phyloP scores from a whole-genome alignment of 2,329 filamentous ascomycete species.

The Corinectria fuckeliana region DNA sequence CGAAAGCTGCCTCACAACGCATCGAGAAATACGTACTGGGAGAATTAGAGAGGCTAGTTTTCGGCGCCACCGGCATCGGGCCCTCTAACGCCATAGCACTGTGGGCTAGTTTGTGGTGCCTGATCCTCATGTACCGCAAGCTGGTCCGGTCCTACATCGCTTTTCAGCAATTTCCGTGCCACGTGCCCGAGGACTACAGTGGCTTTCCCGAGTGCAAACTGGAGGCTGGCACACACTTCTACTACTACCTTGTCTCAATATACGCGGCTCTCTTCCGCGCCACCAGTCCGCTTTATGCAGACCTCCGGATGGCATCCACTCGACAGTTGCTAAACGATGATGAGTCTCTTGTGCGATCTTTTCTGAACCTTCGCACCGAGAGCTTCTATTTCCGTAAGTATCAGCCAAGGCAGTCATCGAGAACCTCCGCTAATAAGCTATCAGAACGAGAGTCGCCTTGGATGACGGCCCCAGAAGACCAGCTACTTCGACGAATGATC shows the following conservation, averaged over 20 bases:
- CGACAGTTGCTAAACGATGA: slow-evolving; percentile 35
- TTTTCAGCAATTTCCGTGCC: slow-evolving; percentile 39
- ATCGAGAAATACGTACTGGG: slow-evolving; percentile 36
- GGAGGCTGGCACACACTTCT: slow-evolving; percentile 38
- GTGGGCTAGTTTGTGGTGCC: slow-evolving; percentile 39
- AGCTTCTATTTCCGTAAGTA: slow-evolving; percentile 40
- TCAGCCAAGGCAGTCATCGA: not conserved
- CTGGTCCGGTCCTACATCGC: slow-evolving; percentile 38
- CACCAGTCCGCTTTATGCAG: slow-evolving; percentile 38
- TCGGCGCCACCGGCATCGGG: slow-evolving; percentile 33
- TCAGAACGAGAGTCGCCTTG: slow-evolving; percentile 37
- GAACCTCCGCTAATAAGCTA: slow-evolving; percentile 11
- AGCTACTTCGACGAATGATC: slow-evolving; percentile 37
- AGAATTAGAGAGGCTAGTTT: slow-evolving; percentile 36
- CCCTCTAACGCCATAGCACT: slow-evolving; percentile 35
- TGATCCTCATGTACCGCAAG: slow-evolving; percentile 40
- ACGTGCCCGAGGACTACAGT: slow-evolving; percentile 39
- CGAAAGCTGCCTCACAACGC: slow-evolving; percentile 36
- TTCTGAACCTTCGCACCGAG: slow-evolving; percentile 38
- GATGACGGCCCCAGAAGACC: slow-evolving; percentile 37
- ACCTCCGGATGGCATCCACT: slow-evolving; percentile 32
- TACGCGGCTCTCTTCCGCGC: slow-evolving; percentile 38
- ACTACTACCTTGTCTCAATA: slow-evolving; percentile 39
- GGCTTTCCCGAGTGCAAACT: slow-evolving; percentile 39
- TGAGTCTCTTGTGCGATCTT: slow-evolving; percentile 31